A percentile compares a stretch with the other conserved stretches of the same genome.
Conservation (phyloP, 106 monocot genomes). For the Platanthera guangdongensis region DNA sequence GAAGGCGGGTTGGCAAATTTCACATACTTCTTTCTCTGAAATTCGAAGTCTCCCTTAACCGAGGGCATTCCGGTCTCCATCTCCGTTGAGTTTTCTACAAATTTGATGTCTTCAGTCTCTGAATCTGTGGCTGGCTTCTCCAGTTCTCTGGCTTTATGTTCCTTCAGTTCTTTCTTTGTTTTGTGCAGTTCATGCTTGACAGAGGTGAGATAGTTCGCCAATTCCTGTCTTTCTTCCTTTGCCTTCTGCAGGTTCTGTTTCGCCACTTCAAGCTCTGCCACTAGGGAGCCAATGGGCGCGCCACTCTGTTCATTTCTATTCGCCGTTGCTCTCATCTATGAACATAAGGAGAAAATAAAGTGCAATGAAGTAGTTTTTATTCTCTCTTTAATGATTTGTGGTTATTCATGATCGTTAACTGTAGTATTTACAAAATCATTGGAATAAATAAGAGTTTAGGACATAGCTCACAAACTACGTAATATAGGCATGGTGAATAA, state of each 20-base stretch:
- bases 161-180: constrained; percentile 47
- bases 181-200: constrained; percentile 50
- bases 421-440: too few relatives aligned
- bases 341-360: background rate
- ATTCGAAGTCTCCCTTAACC: background rate
- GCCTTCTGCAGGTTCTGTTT: constrained; percentile 51
- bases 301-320: background rate
- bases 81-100: constrained; percentile 19
- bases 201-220: constrained; percentile 34
- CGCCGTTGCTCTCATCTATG: constrained; percentile 16
- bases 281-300: constrained; percentile 4
- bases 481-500: too few relatives aligned
- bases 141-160: constrained; percentile 17
- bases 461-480: too few relatives aligned
- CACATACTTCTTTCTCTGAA: constrained; percentile 40
- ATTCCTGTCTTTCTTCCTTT: constrained; percentile 32
- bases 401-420: too few relatives aligned
- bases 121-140: constrained; percentile 17
- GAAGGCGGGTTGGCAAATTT: constrained; percentile 48
- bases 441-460: too few relatives aligned
- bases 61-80: constrained; percentile 10
- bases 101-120: constrained; percentile 35
- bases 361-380: background rate
- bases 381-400: too few relatives aligned
- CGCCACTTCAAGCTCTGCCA: constrained; percentile 44